A percentile compares a stretch with the other conserved stretches of the same genome.
These are phyloP conservation scores for Ochetophila trinervis DNA, from an alignment of 306 rosid species.

Conservation along the genomic window DNA sequence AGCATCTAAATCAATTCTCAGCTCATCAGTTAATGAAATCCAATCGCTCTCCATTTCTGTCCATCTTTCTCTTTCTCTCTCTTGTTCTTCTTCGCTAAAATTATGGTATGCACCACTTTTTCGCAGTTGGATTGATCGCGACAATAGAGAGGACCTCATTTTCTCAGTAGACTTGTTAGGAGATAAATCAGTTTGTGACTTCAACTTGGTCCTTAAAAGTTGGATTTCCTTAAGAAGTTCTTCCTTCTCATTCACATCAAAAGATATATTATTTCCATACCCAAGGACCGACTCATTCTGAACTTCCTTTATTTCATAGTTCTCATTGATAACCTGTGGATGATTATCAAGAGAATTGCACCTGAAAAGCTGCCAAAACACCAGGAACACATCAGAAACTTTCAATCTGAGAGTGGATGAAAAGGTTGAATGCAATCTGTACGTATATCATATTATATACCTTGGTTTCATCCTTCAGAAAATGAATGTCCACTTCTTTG, in stretches of 20 bases:
- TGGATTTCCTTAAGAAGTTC: constrained; percentile 85
- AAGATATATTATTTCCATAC: constrained; percentile 27
- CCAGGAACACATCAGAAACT: constrained; percentile 23
- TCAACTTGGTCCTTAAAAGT: constrained; percentile 63
- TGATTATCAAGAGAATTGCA: constrained; percentile 24
- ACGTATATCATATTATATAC: constrained; percentile 2
- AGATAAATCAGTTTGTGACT: constrained; percentile 43
- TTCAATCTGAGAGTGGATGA: constrained; percentile 16
- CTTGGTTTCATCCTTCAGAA: constrained; percentile 29
- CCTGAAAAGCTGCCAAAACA: constrained; percentile 39
- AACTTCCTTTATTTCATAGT: constrained; percentile 72
- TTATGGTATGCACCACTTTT: constrained; percentile 46
- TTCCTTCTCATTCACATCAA: constrained; percentile 75
- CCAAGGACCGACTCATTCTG: constrained; percentile 35
- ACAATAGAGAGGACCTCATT: constrained; percentile 70
- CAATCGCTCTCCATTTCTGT: constrained; percentile 97
- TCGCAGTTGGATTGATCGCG: constrained; percentile 69
- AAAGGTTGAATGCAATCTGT: background rate
- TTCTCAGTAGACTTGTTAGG: constrained; percentile 64
- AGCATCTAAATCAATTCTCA: constrained; percentile 74
- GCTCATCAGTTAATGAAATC: constrained; percentile 92
- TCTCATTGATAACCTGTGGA: constrained; percentile 47
- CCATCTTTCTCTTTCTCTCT: constrained; percentile 84
- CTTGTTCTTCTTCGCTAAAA: constrained; percentile 57
- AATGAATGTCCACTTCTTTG: constrained; percentile 24